phyloP scores from a whole-genome alignment of 129 eudicot species.

The carrot (Daucus carota) region DNA sequence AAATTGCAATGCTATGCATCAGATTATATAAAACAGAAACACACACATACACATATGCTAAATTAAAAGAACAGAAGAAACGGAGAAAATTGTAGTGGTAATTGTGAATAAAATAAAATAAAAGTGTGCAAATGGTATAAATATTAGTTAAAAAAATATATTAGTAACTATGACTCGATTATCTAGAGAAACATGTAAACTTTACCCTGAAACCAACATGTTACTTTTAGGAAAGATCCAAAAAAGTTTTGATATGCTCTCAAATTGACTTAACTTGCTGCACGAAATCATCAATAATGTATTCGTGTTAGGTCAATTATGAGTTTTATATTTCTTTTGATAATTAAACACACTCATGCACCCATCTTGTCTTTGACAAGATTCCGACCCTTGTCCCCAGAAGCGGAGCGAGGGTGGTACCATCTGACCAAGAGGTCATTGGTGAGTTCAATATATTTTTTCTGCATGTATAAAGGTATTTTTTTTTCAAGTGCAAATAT shows the following conservation, averaged over 20 bases:
- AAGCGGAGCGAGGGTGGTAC: too few species aligned
- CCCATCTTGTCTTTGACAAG: too few species aligned
- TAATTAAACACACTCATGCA: too few species aligned
- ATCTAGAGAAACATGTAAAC: not conserved
- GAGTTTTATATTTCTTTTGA: too few species aligned
- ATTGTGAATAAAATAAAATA: not conserved
- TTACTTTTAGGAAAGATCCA: not conserved
- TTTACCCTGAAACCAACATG: not conserved
- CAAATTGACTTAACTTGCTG: not conserved
- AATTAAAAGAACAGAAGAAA: not conserved
- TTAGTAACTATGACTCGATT: not conserved
- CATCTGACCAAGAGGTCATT: too few species aligned
- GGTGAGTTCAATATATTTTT: not conserved
- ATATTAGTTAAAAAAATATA: not conserved
- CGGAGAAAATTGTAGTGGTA: not conserved
- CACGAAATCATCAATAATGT: not conserved
- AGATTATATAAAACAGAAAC: not conserved
- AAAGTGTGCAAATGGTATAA: not conserved
- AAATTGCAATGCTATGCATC: not conserved
- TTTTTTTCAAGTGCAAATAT: not conserved
- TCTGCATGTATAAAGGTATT: not conserved
- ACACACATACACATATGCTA: not conserved
- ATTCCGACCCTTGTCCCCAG: too few species aligned
- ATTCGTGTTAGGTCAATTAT: not conserved
- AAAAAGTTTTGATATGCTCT: not conserved